A percentile compares a stretch with the other conserved stretches of the same genome.
Evolutionary conservation across 345 rosid species (phyloP).

Genomic region (Combretum micranthum): DNA sequence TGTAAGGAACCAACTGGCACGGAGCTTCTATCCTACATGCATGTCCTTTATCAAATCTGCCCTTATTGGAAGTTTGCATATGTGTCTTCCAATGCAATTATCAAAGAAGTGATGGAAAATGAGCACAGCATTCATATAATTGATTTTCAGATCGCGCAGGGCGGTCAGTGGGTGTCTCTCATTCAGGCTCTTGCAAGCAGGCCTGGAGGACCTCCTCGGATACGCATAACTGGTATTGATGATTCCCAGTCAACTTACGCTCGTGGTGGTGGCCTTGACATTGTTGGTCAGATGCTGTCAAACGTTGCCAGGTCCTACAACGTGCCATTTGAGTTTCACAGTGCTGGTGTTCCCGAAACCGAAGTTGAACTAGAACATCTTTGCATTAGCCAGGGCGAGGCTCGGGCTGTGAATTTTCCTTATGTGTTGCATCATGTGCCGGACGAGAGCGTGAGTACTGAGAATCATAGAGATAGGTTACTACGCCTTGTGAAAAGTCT

Average conservation of each 20-base stretch:
- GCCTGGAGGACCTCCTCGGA: conserved; percentile 10
- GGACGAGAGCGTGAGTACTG: conserved; percentile 14
- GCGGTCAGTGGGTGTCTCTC: conserved; percentile 11
- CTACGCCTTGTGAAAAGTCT: conserved; percentile 11
- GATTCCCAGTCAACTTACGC: conserved; percentile 9
- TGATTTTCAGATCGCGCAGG: conserved; percentile 11
- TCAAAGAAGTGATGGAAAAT: conserved; percentile 5
- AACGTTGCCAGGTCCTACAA: background rate
- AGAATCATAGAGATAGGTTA: conserved; percentile 14
- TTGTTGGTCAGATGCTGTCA: conserved; percentile 3
- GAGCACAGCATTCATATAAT: conserved; percentile 7
- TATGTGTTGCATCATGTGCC: conserved; percentile 12
- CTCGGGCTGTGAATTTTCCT: conserved; percentile 9
- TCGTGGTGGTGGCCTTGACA: conserved; percentile 9
- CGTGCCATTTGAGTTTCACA: conserved; percentile 12
- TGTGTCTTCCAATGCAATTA: conserved; percentile 1
- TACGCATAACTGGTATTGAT: conserved; percentile 11
- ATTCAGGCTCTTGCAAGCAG: conserved; percentile 5
- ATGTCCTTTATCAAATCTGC: conserved; percentile 6
- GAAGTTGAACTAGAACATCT: conserved; percentile 1
- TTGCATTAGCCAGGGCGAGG: conserved; percentile 3
- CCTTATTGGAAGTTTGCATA: conserved; percentile 13
- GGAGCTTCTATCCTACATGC: conserved; percentile 12
- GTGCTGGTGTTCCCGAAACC: conserved; percentile 1
- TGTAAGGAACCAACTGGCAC: conserved; percentile 6